phyloP scores from a whole-genome alignment of 2,329 filamentous ascomycete genomes.

The Colletotrichum shisoi region DNA sequence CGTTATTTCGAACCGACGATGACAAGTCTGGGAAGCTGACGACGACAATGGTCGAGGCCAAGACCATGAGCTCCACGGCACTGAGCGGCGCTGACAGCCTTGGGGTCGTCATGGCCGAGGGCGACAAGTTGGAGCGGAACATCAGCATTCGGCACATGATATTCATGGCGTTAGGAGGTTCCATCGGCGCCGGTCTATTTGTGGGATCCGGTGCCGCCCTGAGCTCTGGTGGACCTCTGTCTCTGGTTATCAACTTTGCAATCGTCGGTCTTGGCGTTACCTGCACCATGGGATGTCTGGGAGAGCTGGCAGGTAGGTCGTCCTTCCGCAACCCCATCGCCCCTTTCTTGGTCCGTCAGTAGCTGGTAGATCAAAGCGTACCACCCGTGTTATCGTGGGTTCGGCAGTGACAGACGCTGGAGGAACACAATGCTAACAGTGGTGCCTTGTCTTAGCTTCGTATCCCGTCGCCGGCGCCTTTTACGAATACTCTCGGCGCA shows the following conservation, averaged over 20 bases:
- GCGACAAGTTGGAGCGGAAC: slow-evolving; percentile 40
- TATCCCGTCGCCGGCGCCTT: slow-evolving; percentile 51
- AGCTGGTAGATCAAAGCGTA: no score
- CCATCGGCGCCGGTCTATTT: slow-evolving; percentile 51
- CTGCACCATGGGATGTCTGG: slow-evolving; percentile 45
- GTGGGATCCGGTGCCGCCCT: slow-evolving; percentile 48
- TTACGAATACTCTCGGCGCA: slow-evolving; percentile 51
- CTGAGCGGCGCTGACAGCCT: slow-evolving; percentile 6
- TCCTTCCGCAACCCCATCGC: slow-evolving; percentile 39
- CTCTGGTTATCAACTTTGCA: slow-evolving; percentile 47
- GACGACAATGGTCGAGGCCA: slow-evolving; percentile 1
- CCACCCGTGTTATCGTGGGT: not conserved
- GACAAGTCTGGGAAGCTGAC: not conserved
- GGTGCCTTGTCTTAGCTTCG: slow-evolving; percentile 40
- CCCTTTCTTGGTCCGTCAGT: not conserved
- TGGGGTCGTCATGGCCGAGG: slow-evolving; percentile 7
- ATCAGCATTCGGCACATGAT: slow-evolving; percentile 50
- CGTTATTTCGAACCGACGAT: not conserved
- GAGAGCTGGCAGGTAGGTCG: slow-evolving; percentile 44
- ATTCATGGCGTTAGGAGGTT: slow-evolving; percentile 49
- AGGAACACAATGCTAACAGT: not conserved
- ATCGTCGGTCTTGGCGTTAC: slow-evolving; percentile 48
- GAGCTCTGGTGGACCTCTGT: slow-evolving; percentile 46
- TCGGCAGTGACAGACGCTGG: not conserved
- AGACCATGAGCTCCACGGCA: not conserved